phyloP scores from a whole-genome alignment of 179 eudicot species.

The Amaranthus tricolor region DNA sequence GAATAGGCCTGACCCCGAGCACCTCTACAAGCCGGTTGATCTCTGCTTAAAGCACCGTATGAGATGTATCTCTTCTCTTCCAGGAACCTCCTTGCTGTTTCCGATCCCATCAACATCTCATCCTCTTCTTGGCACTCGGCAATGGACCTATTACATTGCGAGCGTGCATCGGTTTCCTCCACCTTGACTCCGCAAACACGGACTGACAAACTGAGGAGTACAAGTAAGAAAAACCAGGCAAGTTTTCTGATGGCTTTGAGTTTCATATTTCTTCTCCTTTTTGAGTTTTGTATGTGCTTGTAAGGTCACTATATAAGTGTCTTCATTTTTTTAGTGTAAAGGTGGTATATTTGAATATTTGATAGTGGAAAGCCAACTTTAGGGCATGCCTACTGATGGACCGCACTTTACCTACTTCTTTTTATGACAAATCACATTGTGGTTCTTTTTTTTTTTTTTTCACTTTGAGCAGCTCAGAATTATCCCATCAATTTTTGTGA shows the following conservation, averaged over 20 bases:
- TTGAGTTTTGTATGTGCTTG: slow-evolving; percentile 1
- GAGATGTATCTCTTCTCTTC: slow-evolving; percentile 30
- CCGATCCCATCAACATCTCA: slow-evolving; percentile 33
- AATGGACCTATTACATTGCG: slow-evolving; percentile 31
- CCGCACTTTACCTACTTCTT: slow-evolving; percentile 45
- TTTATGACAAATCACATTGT: slow-evolving; percentile 22
- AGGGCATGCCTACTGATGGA: slow-evolving; percentile 25
- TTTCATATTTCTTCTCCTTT: slow-evolving; percentile 20
- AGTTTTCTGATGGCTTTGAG: slow-evolving; percentile 15
- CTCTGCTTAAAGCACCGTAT: slow-evolving; percentile 31
- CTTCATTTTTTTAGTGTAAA: slow-evolving; percentile 11
- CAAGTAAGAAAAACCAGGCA: slow-evolving; percentile 13
- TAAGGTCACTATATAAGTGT: slow-evolving; percentile 23
- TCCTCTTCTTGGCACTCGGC: slow-evolving; percentile 25
- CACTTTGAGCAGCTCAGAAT: slow-evolving; percentile 13
- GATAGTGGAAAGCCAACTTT: slow-evolving; percentile 31
- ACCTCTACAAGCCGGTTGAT: slow-evolving; percentile 36
- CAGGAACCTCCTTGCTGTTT: slow-evolving; percentile 14
- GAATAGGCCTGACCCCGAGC: slow-evolving; percentile 34
- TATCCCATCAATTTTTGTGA: too few relatives aligned
- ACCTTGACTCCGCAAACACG: neutral
- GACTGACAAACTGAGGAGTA: slow-evolving; percentile 16
- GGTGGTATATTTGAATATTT: slow-evolving; percentile 7
- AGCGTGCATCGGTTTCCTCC: neutral
- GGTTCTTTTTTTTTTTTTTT: slow-evolving; percentile 21